A percentile compares a stretch with the other conserved stretches of the same genome.
phyloP scores from a whole-genome alignment of 306 rosid species.

The Gastrolobium villosum region DNA sequence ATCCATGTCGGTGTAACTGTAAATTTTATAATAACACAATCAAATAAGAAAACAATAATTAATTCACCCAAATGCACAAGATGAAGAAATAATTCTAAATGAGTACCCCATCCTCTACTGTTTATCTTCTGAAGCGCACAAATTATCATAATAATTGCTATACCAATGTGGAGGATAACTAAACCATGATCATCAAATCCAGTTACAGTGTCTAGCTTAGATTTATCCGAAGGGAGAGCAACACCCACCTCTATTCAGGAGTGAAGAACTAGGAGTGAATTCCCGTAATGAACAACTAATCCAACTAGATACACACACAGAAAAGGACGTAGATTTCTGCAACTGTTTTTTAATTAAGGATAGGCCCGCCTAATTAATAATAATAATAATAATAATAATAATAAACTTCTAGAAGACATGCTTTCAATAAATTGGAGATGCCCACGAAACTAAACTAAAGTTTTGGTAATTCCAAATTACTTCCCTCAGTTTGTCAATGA shows the following conservation, averaged over 20 bases:
- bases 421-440: too few species aligned
- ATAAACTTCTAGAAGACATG: too few species aligned
- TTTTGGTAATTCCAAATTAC: too few species aligned
- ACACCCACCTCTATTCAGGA: neutral
- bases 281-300: constrained; percentile 23
- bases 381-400: too few species aligned
- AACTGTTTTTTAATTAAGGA: constrained; percentile 3
- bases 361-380: neutral
- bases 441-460: too few species aligned
- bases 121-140: constrained; percentile 29
- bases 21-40: constrained; percentile 13
- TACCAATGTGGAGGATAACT: constrained; percentile 5
- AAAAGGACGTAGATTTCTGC: constrained; percentile 1
- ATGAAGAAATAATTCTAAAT: constrained; percentile 24
- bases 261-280: neutral
- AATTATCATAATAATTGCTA: constrained; percentile 1
- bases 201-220: constrained; percentile 11
- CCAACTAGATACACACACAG: constrained; percentile 19
- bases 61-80: constrained; percentile 25
- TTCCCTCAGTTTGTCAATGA: too few species aligned
- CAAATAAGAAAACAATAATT: constrained; percentile 6
- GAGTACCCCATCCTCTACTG: neutral
- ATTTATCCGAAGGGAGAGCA: constrained; percentile 13
- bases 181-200: constrained; percentile 6
- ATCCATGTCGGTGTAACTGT: constrained; percentile 1